Conservation (phyloP, 2,329 filamentous ascomycete species). For the Botrytis pseudocinerea region DNA sequence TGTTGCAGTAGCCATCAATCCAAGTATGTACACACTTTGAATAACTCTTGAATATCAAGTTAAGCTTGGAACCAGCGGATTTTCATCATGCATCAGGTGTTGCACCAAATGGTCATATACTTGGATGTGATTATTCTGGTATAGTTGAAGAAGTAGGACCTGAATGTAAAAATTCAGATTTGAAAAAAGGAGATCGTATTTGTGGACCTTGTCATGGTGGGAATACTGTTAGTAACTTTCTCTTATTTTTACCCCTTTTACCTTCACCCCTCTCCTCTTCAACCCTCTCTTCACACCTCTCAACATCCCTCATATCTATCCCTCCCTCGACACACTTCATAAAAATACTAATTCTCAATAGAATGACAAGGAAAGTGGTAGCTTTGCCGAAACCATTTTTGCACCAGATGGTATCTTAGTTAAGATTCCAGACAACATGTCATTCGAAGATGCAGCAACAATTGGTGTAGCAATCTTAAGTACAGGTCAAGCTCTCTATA, state of each 20-base stretch:
- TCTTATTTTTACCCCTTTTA: no score
- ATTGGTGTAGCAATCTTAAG: constrained; percentile 28
- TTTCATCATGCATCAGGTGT: constrained; percentile 2
- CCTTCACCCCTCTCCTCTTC: no score
- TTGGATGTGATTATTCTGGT: constrained; percentile 22
- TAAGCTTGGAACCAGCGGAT: not conserved
- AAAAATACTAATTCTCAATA: not conserved
- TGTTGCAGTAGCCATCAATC: constrained; percentile 5
- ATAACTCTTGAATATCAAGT: no score
- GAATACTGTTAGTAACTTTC: not conserved
- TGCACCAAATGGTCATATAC: not conserved
- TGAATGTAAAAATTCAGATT: not conserved
- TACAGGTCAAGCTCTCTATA: constrained; percentile 24
- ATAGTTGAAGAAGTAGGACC: constrained; percentile 27
- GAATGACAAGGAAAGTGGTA: constrained; percentile 27
- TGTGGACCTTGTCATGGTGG: not conserved
- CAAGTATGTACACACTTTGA: constrained; percentile 1
- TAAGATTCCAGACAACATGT: constrained; percentile 47
- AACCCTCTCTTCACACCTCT: no score
- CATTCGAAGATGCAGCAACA: constrained; percentile 48
- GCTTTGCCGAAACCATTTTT: constrained; percentile 33
- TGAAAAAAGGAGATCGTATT: not conserved
- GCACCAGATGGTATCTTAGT: constrained; percentile 45
- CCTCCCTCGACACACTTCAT: not conserved
- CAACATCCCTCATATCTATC: no score